Evolutionary conservation across 305 asterid genomes (phyloP), one percentile per base, ranked within the genome.

Genomic region (Andrographis paniculata): DNA sequence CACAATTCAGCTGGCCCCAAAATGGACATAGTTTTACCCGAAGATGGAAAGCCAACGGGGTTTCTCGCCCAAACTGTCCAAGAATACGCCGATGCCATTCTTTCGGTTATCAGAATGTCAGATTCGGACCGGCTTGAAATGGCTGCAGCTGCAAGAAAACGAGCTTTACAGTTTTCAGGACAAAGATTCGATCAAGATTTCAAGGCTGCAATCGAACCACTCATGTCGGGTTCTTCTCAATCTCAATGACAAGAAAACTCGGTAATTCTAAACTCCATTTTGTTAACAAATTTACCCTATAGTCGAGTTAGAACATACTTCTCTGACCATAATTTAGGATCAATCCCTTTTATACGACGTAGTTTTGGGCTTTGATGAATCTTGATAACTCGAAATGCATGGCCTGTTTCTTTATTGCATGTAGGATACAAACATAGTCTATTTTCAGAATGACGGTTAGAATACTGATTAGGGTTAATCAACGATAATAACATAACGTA

Each of bases 1-100:
- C 92, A 91, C 70, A 83, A 75, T 48, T 91, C 95, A 33, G 96
- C 96, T 45, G 98, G 89, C 21, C 98, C 95, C 20, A 83, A 52
- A 74, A 69, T 91, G 96, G 98, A 86, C 68, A 80, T 91, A 45
- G 92, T 91, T 51, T 60, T 77, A 31, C 69, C 77, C 21, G 93
- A 91, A 79, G 95, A 79, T 48, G 92, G 87, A 40, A 73, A 55
- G 42, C 73, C 65, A 58, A 91, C 96, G 11, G 96, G 98, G 37
- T 83, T 71, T 58, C 85, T 91, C 0, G 94, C 96, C 11, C 61
- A 75, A 56, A 68, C 53, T 39, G 70, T 73, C 52, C 72, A 80
- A 63, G 95, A 82, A 56, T 91, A 78, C 52, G 88, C 95, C 35
- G 85, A 80, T 38, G 85, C 92, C 41, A 86, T 91, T 48, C 39